Conservation (phyloP, 305 asterid genomes). For the Rubia tinctorum region DNA sequence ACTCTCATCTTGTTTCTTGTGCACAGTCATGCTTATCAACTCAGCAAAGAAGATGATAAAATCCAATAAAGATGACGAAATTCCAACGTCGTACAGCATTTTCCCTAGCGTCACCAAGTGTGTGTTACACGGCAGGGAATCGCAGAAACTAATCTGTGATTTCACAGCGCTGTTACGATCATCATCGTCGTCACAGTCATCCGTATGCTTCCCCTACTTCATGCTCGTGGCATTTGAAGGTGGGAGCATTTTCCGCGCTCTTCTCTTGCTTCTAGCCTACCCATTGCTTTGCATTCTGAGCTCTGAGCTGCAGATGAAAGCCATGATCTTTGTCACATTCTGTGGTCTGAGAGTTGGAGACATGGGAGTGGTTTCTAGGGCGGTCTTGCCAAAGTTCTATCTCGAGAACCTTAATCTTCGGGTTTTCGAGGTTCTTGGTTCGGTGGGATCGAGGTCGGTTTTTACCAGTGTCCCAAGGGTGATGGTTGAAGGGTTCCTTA, state of each 20-base stretch:
- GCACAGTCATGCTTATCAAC: slow-evolving; percentile 34
- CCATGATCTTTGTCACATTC: slow-evolving; percentile 64
- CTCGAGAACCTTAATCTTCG: slow-evolving; percentile 54
- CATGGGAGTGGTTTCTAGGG: slow-evolving; percentile 56
- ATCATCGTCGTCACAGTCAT: slow-evolving; percentile 35
- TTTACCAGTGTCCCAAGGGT: slow-evolving; percentile 67
- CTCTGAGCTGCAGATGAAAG: slow-evolving; percentile 40
- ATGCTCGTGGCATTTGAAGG: slow-evolving; percentile 90
- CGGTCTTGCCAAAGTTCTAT: slow-evolving; percentile 79
- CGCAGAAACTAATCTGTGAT: slow-evolving; percentile 56
- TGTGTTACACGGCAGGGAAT: slow-evolving; percentile 22
- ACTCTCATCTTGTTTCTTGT: slow-evolving; percentile 42
- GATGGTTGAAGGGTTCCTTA: slow-evolving; percentile 78
- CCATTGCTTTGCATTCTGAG: slow-evolving; percentile 47
- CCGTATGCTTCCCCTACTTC: slow-evolving; percentile 72
- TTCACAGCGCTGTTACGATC: slow-evolving; percentile 47
- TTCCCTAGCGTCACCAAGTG: slow-evolving; percentile 41
- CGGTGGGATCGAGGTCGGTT: slow-evolving; percentile 44
- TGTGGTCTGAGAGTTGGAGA: slow-evolving; percentile 57
- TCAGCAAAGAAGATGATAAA: slow-evolving; percentile 41
- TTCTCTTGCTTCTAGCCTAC: slow-evolving; percentile 47
- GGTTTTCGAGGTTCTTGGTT: slow-evolving; percentile 40
- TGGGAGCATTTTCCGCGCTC: slow-evolving; percentile 64
- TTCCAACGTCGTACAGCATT: slow-evolving; percentile 1
- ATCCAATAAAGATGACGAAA: slow-evolving; percentile 25